These are phyloP conservation scores for Eleusine coracana DNA, from an alignment of 176 grass and related monocot genomes.

Conservation along the genomic window DNA sequence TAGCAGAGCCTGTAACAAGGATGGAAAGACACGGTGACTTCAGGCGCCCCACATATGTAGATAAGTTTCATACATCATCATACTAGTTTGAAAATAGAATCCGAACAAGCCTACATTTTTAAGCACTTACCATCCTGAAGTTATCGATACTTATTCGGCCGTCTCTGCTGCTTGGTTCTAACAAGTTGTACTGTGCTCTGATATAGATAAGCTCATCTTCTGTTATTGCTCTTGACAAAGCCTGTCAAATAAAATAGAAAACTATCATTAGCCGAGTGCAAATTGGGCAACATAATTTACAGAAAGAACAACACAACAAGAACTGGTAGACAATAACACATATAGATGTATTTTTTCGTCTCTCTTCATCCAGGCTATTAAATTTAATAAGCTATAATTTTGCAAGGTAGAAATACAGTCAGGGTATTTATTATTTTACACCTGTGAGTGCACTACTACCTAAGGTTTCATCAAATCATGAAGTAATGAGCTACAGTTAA, in stretches of 20 bases:
- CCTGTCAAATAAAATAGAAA: conserved; percentile 49
- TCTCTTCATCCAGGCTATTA: neutral
- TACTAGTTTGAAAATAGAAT: conserved; percentile 1
- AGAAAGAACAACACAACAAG: neutral
- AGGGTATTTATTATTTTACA: neutral
- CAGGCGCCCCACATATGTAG: neutral
- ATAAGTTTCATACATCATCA: conserved; percentile 6
- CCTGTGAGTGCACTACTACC: neutral
- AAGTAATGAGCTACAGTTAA: neutral
- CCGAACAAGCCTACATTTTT: neutral
- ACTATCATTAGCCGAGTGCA: conserved; percentile 3
- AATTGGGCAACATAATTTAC: conserved; percentile 14
- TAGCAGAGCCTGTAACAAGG: conserved; percentile 71
- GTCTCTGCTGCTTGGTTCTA: conserved; percentile 80
- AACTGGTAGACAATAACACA: conserved; percentile 12
- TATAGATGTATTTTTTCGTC: neutral
- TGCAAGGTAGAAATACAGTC: conserved; percentile 17
- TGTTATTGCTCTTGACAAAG: conserved; percentile 89
- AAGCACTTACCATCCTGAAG: conserved; percentile 75
- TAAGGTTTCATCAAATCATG: conserved; percentile 14
- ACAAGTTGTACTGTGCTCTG: conserved; percentile 81
- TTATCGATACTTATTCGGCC: conserved; percentile 81
- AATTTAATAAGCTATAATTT: conserved; percentile 36
- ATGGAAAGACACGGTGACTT: conserved; percentile 3
- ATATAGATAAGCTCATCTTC: conserved; percentile 91